A percentile compares a stretch with the other conserved stretches of the same genome.
These are phyloP conservation scores for Zymoseptoria passerinii DNA, from an alignment of 2,329 filamentous ascomycete genomes.

Conservation along the genomic window DNA sequence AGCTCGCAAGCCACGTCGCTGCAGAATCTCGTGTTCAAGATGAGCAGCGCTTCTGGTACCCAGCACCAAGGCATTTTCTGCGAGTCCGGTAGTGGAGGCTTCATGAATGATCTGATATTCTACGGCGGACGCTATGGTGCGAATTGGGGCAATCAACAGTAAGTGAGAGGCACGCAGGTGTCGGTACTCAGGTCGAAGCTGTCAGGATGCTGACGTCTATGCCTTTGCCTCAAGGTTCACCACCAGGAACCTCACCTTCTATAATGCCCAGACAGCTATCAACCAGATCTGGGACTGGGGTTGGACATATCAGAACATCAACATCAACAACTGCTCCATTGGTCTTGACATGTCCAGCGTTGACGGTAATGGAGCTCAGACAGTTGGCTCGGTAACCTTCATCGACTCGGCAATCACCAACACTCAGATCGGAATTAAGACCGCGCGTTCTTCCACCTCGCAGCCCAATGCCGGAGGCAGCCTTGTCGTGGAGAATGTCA, in stretches of 20 bases:
- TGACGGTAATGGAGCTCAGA: conserved; percentile 35
- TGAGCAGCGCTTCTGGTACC: conserved; percentile 39
- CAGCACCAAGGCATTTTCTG: conserved; percentile 40
- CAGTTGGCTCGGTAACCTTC: conserved; percentile 48
- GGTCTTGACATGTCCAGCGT: conserved; percentile 43
- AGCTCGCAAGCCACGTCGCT: conserved; percentile 39
- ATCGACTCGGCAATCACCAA: conserved; percentile 49
- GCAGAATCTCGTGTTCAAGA: conserved; percentile 39
- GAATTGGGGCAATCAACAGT: conserved; percentile 39
- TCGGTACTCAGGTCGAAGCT: background rate
- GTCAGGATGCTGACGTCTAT: background rate
- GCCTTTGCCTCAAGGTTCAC: conserved; percentile 31
- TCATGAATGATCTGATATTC: conserved; percentile 40
- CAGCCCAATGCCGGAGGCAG: conserved; percentile 41
- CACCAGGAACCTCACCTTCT: conserved; percentile 48
- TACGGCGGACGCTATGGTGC: conserved; percentile 36
- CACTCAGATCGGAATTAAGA: conserved; percentile 43
- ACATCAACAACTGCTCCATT: conserved; percentile 47
- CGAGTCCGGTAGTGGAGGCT: conserved; percentile 38
- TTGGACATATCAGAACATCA: conserved; percentile 37
- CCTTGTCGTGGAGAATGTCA: conserved; percentile 49
- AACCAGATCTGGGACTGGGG: conserved; percentile 54
- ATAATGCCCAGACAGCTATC: conserved; percentile 45
- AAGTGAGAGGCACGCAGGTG: background rate
- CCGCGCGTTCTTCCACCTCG: conserved; percentile 36